phyloP scores from a whole-genome alignment of 225 moss, liverwort and hornwort genomes.

The Pleurozium schreberi region DNA sequence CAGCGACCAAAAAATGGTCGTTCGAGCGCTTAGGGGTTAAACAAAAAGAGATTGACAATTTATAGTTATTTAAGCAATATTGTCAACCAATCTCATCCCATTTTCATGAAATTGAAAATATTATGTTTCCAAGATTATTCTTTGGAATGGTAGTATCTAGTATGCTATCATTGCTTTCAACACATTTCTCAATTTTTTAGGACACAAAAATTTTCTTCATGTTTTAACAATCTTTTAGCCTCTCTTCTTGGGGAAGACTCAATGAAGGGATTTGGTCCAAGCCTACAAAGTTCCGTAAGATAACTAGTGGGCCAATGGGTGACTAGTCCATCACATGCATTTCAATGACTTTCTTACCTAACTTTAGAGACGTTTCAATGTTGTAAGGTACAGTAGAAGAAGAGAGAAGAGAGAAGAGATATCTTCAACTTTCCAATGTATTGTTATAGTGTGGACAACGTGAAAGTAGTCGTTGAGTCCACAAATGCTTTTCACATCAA shows the following conservation, averaged over 20 bases:
- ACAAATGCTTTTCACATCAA: background rate
- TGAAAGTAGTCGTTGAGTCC: background rate
- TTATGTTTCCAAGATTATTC: background rate
- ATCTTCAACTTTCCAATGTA: background rate
- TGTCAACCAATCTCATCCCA: background rate
- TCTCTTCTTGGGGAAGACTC: rapidly evolving
- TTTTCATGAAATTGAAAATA: background rate
- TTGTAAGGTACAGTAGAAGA: background rate
- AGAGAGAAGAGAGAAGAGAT: background rate
- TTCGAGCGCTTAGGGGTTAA: too few relatives aligned
- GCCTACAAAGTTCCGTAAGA: background rate
- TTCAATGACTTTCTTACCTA: background rate
- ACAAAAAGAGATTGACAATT: background rate
- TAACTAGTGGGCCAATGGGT: background rate
- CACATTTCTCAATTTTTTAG: background rate
- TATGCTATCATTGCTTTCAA: too few relatives aligned
- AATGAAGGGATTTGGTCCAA: too few relatives aligned
- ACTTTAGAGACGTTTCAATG: background rate
- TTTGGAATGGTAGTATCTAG: background rate
- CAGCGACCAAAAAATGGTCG: too few relatives aligned
- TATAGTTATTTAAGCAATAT: background rate
- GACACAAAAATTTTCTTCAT: rapidly evolving
- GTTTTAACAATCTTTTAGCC: rapidly evolving
- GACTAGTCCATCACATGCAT: background rate
- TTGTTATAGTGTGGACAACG: background rate